Percentiles rank a stretch among this genome's conserved stretches.
These are phyloP conservation scores for Biscutella laevigata DNA, from an alignment of 441 rosid species.

Conservation along the genomic window DNA sequence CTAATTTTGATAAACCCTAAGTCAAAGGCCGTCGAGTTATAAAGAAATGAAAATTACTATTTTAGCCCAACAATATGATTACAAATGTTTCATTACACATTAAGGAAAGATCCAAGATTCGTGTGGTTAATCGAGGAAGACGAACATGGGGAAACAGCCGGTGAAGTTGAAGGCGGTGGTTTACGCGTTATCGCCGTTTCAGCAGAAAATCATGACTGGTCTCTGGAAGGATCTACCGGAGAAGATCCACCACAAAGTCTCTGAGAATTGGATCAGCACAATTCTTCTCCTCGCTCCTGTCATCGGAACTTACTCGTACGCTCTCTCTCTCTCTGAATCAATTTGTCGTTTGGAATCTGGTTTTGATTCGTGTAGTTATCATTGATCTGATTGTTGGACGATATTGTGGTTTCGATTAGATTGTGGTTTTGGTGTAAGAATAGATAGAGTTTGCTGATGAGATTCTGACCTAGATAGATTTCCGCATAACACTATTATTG, in stretches of 20 bases:
- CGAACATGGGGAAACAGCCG: slow-evolving; percentile 78
- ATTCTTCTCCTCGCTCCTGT: slow-evolving; percentile 65
- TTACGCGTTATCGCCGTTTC: slow-evolving; percentile 89
- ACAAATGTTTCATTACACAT: too few relatives aligned
- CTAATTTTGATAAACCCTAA: too few relatives aligned
- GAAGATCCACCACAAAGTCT: slow-evolving; percentile 85
- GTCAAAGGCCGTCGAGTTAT: too few relatives aligned
- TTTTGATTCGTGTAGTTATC: neutral
- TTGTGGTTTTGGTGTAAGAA: too few relatives aligned
- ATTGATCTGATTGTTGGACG: slow-evolving; percentile 1
- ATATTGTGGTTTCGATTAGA: neutral
- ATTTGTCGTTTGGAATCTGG: too few relatives aligned
- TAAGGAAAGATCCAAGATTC: too few relatives aligned
- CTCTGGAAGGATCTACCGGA: slow-evolving; percentile 69
- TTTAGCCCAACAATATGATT: too few relatives aligned
- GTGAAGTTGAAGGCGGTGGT: slow-evolving; percentile 89
- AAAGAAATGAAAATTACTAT: too few relatives aligned
- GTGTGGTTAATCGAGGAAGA: neutral
- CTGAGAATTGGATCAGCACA: slow-evolving; percentile 91
- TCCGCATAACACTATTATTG: too few relatives aligned
- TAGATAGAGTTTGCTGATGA: too few relatives aligned
- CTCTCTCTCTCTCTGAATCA: neutral
- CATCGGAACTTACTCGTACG: slow-evolving; percentile 55
- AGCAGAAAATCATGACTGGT: slow-evolving; percentile 81
- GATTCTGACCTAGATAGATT: too few relatives aligned